Base-by-base conservation (phyloP, 768 basidiomycete species). In the Paxillus involutus region DNA sequence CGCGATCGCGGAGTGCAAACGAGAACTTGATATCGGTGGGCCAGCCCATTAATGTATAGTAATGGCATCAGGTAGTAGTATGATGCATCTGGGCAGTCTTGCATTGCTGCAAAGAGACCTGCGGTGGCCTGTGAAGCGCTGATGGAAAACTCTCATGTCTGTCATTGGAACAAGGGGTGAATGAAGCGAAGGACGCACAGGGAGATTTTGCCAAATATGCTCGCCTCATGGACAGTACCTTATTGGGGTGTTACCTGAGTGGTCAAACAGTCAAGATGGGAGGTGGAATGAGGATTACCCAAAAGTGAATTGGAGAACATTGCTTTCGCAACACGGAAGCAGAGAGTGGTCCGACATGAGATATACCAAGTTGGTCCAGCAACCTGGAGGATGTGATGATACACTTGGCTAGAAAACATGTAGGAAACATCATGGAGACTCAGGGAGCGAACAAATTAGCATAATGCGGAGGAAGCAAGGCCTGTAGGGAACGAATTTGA, bases 401-500 rank as follows among this genome's bases (percentile, higher is more conserved):
- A 26, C 26, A 26, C 26, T 26, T 26, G 26, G 24, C 26, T 6
- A 26, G 4, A 26, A 26, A 6, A 26, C 26, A 26, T 21, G 21
- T 21, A 21, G 21, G 21, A 21, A 21, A 21, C 21, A 21, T 21
- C 2, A 3, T 21, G 21, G 21, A 26, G 26, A 26, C 26, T 21
- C 21, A 2, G n/a, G 21, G 26, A 26, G 4, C 26, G 26, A 26
- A 26, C 26, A 6, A 43, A 51, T 24, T 29, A 39, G 16, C 49
- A 26, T 42, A 29, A 19, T 16, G n/a, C 9, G 50, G 16, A 12
- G 21, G 3, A 21, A 21, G 21, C 21, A 21, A 21, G 21, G 30
- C 44, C 45, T 54, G 52, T 19, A 56, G 24, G 32, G 44, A 29
- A 30, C 19, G 30, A 11, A 55, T 58, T 55, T 14, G 30, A 58